Evolutionary conservation across 352 stramenopile genomes (phyloP).

Genomic region (Phytopythium chamaehyphon): DNA sequence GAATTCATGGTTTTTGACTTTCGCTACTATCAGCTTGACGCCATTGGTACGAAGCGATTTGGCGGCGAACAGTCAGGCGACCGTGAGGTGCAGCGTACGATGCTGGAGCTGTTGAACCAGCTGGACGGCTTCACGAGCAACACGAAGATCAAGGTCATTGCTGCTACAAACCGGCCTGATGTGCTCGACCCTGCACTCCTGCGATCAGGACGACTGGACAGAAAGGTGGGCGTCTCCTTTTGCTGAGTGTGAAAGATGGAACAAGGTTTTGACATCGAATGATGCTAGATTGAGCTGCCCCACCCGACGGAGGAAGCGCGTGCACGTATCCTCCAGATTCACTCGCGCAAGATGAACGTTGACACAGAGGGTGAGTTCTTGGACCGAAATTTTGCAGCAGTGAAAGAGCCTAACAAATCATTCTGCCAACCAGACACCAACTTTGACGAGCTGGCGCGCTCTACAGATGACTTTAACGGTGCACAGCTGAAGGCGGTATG

Average conservation of each 20-base stretch:
- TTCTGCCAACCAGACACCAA: constrained; percentile 84
- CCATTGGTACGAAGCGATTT: constrained; percentile 98
- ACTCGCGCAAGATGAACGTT: constrained; percentile 97
- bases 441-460: constrained; percentile 97
- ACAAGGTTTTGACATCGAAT: too few species aligned
- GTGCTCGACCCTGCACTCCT: constrained; percentile 96
- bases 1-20: not conserved
- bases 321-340: constrained; percentile 96
- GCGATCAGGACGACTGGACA: constrained; percentile 88
- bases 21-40: constrained; percentile 81
- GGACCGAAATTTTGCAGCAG: too few species aligned
- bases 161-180: constrained; percentile 95
- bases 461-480: constrained; percentile 99
- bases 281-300: constrained; percentile 94
- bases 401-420: too few species aligned
- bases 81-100: constrained; percentile 97
- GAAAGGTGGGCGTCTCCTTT: constrained; percentile 73
- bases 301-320: constrained; percentile 97
- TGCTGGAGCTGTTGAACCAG: constrained; percentile 98
- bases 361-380: constrained; percentile 66
- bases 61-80: constrained; percentile 96
- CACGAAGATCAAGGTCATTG: constrained; percentile 99
- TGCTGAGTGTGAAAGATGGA: too few species aligned
- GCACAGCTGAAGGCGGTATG: constrained; percentile 95
- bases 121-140: constrained; percentile 98